Base-by-base conservation (phyloP, 2,329 filamentous ascomycete genomes). In the Neonectria punicea region DNA sequence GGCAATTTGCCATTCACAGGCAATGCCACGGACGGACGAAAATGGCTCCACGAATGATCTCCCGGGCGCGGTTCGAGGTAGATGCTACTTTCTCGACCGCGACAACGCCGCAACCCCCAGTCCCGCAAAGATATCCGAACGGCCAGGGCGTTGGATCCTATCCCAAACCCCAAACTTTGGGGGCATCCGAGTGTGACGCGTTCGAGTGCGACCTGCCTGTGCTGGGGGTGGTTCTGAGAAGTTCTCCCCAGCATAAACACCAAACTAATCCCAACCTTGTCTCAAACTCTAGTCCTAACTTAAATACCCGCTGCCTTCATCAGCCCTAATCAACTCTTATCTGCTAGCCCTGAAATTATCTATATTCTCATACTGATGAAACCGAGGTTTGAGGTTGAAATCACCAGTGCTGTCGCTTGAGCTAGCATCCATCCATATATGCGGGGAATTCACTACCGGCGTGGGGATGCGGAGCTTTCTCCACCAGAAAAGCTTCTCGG, bases 41-140 rank as follows among this genome's bases (percentile, higher is more conserved):
- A 61, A 66, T 20, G 63, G 44, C 13, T 67, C 71, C 71, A 73
- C 71, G 71, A 73, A 73, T 73, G 32, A 46, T 53, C 50, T 58
- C 53, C 22, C 30, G 30, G 50, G 34, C 56, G 53, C 25, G 36
- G 36, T 60, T 36, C 43, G 36, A 66, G 49, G 51, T 61, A 61
- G 41, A 63, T 54, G 57, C 46, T 44, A 61, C 51, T 13, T 36
- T 66, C 53, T 28, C 59, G 54, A 30, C 53, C 41, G 39, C 30
- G 16, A 60, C 32, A 43, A 56, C 28, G 47, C 32, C 14, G 22
- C 16, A 54, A 25, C 25, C 58, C 64, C 59, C 51, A 13, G 58
- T 30, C 22, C 55, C 58, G 51, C 50, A 36, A 62, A 61, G 56
- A 71, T 65, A 58, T 47, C 62, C 53, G 55, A 60, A 53, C 57